phyloP scores from a whole-genome alignment of 1,139 yeast genomes.

The Meyerozyma smithsonii region DNA sequence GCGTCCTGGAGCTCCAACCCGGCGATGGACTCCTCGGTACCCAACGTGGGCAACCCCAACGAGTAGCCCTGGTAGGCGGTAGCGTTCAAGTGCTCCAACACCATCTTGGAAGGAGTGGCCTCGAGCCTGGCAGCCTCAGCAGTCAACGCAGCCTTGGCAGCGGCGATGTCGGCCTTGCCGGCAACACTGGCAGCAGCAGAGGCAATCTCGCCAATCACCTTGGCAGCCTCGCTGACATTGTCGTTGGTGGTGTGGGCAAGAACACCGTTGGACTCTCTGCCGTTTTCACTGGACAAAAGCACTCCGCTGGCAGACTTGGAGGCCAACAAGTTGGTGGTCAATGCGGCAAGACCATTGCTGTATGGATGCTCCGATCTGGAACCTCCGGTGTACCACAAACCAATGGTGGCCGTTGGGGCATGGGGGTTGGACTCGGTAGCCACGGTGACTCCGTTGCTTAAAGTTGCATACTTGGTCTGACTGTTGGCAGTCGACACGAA shows the following conservation, averaged over 20 bases:
- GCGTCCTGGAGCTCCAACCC: conserved; percentile 58
- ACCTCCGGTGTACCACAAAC: conserved; percentile 71
- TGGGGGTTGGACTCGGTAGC: conserved; percentile 61
- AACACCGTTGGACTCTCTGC: conserved; percentile 53
- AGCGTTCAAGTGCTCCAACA: conserved; percentile 69
- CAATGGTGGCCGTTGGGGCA: conserved; percentile 57
- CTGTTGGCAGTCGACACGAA: conserved; percentile 54
- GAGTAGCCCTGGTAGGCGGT: conserved; percentile 85
- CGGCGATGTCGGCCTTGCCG: conserved; percentile 30
- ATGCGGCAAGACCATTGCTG: conserved; percentile 73
- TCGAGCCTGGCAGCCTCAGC: conserved; percentile 42
- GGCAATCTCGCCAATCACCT: conserved; percentile 30
- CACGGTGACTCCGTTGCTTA: conserved; percentile 67
- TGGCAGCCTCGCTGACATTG: conserved; percentile 40
- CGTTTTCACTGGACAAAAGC: conserved; percentile 38
- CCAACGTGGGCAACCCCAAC: conserved; percentile 67
- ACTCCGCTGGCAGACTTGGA: conserved; percentile 40
- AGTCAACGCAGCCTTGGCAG: conserved; percentile 33
- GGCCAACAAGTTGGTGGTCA: conserved; percentile 51
- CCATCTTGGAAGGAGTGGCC: conserved; percentile 43
- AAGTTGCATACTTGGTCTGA: conserved; percentile 63
- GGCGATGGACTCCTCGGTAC: conserved; percentile 60
- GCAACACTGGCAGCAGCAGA: conserved; percentile 30
- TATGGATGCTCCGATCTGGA: conserved; percentile 73
- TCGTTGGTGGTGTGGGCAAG: conserved; percentile 47